Conservation (phyloP, 305 asterid species). For the Fraxinus latifolia region DNA sequence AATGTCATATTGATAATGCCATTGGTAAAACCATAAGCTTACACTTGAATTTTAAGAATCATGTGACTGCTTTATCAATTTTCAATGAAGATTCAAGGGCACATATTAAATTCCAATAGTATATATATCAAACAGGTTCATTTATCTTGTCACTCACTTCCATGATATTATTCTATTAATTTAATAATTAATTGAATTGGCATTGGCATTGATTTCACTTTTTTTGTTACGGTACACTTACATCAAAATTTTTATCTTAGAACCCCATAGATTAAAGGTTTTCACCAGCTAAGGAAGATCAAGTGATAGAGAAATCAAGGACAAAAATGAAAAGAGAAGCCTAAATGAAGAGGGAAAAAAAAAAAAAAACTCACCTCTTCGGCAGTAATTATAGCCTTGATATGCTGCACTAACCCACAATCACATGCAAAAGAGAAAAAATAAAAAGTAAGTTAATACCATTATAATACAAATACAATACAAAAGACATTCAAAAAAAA, state of each 20-base stretch:
- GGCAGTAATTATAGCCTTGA: slow-evolving; percentile 58
- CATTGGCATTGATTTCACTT: background rate
- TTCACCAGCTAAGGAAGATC: background rate
- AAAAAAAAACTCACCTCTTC: slow-evolving; percentile 37
- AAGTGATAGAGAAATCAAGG: background rate
- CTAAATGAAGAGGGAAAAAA: background rate
- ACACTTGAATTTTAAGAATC: background rate
- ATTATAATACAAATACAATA: background rate
- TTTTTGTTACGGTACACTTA: background rate
- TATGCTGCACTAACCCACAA: slow-evolving; percentile 42
- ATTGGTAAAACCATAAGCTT: background rate
- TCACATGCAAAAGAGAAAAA: background rate
- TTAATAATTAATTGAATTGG: background rate
- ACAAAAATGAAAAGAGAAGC: background rate
- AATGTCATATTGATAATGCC: background rate
- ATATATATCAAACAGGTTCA: background rate
- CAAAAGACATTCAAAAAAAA: background rate
- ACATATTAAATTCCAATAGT: background rate
- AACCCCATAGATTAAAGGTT: background rate
- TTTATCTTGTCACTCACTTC: background rate
- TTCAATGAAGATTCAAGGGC: background rate
- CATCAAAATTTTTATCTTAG: background rate
- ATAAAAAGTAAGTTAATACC: background rate
- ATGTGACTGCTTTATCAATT: background rate
- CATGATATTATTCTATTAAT: background rate